A percentile compares a stretch with the other conserved stretches of the same genome.
These are phyloP conservation scores for Phialemoniopsis sp. DNA, from an alignment of 2,329 filamentous ascomycete genomes.

Conservation along the genomic window DNA sequence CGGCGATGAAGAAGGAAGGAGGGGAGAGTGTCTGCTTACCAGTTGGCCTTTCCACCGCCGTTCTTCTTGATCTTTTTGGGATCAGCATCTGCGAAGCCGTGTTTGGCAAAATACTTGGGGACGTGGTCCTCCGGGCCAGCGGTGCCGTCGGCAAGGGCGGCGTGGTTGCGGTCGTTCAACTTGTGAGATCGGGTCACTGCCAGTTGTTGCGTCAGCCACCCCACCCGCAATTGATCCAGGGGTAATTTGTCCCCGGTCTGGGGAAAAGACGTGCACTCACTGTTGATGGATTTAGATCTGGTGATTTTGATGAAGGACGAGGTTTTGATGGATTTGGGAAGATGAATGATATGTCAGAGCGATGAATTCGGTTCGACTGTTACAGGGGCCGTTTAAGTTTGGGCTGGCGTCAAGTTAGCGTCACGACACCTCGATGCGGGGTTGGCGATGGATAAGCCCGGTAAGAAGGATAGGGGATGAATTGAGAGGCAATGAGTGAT, in stretches of 20 bases:
- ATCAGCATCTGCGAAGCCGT: slow-evolving; percentile 73
- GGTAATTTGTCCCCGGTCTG: too few relatives aligned
- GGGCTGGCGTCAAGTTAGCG: too few relatives aligned
- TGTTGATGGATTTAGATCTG: slow-evolving; percentile 1
- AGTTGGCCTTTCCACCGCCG: slow-evolving; percentile 88
- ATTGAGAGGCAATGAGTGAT: too few relatives aligned
- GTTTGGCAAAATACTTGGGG: slow-evolving; percentile 91
- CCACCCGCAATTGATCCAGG: too few relatives aligned
- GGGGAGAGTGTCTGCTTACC: slow-evolving; percentile 47
- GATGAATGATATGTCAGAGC: too few relatives aligned
- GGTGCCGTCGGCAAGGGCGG: slow-evolving; percentile 70
- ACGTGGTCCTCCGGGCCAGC: slow-evolving; percentile 67
- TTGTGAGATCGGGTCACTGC: slow-evolving; percentile 98
- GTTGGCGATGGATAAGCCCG: too few relatives aligned
- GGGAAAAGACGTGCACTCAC: not conserved
- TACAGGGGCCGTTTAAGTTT: too few relatives aligned
- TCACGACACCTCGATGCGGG: too few relatives aligned
- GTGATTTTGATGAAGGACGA: not conserved
- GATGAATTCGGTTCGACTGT: too few relatives aligned
- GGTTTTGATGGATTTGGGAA: too few relatives aligned
- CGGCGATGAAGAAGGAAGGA: slow-evolving; percentile 19
- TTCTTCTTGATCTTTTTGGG: slow-evolving; percentile 98
- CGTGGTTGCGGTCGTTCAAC: slow-evolving; percentile 88
- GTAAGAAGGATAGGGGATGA: too few relatives aligned
- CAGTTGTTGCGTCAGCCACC: slow-evolving; percentile 2